Conservation (phyloP, 2,329 filamentous ascomycete species). For the Paraphoma sp. region DNA sequence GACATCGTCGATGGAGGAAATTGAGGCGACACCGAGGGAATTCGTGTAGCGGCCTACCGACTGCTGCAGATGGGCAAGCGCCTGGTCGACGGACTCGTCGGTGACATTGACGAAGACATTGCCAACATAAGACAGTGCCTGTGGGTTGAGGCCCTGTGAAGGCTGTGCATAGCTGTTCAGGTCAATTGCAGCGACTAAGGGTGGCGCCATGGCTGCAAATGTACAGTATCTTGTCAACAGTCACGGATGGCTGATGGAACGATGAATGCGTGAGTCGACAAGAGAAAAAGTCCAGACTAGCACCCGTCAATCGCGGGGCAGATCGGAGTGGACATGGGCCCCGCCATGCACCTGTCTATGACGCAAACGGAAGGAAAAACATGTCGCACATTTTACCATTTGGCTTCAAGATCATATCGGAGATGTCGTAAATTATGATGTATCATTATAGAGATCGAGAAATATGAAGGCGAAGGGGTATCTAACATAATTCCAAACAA, state of each 20-base stretch:
- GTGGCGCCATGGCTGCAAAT: conserved; percentile 48
- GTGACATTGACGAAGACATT: conserved; percentile 63
- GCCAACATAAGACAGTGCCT: conserved; percentile 64
- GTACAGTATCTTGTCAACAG: neutral
- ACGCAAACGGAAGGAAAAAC: neutral
- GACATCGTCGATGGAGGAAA: conserved; percentile 75
- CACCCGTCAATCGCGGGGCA: conserved; percentile 9
- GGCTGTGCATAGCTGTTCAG: conserved; percentile 51
- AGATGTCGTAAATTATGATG: neutral
- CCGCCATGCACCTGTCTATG: neutral
- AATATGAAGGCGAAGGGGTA: neutral
- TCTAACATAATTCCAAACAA: neutral
- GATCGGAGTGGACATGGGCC: neutral
- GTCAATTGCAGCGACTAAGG: conserved; percentile 59
- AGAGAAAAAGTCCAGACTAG: conserved; percentile 16
- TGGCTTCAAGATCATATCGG: neutral
- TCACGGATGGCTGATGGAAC: neutral
- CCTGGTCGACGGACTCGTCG: conserved; percentile 54
- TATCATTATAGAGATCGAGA: neutral
- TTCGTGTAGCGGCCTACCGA: conserved; percentile 65
- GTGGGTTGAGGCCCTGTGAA: conserved; percentile 58
- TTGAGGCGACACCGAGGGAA: conserved; percentile 77
- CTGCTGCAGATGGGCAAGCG: conserved; percentile 61
- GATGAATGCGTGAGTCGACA: conserved; percentile 14
- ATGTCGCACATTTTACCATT: neutral